Percentiles rank a stretch among this genome's conserved stretches.
phyloP scores from a whole-genome alignment of 352 stramenopile species.

The Globisporangium apiculatum region DNA sequence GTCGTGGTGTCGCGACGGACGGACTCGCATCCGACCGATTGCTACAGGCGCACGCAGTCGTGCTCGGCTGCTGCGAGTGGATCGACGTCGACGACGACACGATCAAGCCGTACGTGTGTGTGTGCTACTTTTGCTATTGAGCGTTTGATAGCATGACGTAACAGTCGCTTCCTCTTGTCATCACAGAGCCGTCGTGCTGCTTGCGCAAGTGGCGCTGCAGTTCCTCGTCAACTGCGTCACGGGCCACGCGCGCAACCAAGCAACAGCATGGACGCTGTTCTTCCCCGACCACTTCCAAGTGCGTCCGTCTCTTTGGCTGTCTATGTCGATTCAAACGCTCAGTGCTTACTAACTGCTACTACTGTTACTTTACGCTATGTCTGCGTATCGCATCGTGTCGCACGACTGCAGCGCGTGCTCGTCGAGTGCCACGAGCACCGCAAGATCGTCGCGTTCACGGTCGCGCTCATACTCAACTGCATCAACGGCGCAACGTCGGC shows the following conservation, averaged over 20 bases:
- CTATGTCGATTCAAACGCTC: no score
- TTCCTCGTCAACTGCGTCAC: conserved; percentile 69
- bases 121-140: conserved; percentile 1
- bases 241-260: conserved; percentile 35
- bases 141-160: no score
- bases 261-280: conserved; percentile 45
- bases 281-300: conserved; percentile 71
- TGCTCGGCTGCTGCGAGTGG: conserved; percentile 41
- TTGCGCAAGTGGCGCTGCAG: conserved; percentile 62
- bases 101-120: conserved; percentile 28
- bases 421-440: conserved; percentile 73
- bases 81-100: conserved; percentile 48
- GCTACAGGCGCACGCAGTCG: conserved; percentile 30
- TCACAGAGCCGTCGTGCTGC: conserved; percentile 27
- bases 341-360: background rate
- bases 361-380: background rate
- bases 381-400: no score
- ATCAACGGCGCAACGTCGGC: conserved; percentile 39
- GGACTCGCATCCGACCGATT: background rate
- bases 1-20: no score
- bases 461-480: conserved; percentile 63
- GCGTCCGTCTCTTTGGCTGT: background rate
- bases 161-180: no score
- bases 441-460: conserved; percentile 65
- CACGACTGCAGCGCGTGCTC: no score